Conservation (phyloP, 1,284 basidiomycete genomes). For the Cutaneotrichosporon dermatis region DNA sequence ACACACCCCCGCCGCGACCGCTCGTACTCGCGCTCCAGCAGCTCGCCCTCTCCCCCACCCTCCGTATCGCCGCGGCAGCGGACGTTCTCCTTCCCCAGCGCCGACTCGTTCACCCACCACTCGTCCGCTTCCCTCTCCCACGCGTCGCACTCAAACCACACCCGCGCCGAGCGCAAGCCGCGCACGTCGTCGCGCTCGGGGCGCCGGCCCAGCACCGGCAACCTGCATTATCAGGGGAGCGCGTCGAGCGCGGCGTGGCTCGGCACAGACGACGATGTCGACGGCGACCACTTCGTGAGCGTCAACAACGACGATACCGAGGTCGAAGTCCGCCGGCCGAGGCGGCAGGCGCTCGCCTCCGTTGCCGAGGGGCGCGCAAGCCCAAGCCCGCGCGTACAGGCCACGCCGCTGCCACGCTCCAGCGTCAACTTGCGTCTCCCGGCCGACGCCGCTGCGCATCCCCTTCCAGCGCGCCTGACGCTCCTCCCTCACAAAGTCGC, state of each 20-base stretch:
- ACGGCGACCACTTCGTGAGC: conserved; percentile 25
- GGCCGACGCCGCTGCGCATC: conserved; percentile 18
- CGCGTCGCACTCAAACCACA: too few species aligned
- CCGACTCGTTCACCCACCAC: too few species aligned
- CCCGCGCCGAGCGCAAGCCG: background rate
- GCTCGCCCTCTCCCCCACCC: background rate
- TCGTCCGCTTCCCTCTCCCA: too few species aligned
- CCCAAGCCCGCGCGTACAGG: background rate
- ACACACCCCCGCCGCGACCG: background rate
- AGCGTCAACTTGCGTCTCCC: background rate
- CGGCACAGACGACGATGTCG: conserved; percentile 24
- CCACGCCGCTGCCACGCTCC: background rate
- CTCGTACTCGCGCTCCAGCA: background rate
- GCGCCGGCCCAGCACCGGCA: background rate
- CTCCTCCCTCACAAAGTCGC: conserved; percentile 24
- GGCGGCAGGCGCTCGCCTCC: too few species aligned
- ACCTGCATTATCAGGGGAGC: conserved; percentile 22
- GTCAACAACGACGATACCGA: conserved; percentile 10
- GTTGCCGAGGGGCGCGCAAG: too few species aligned
- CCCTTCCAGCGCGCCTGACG: conserved; percentile 17
- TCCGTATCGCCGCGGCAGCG: background rate
- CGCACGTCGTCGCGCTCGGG: background rate
- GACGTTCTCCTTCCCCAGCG: background rate
- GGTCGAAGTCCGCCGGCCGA: conserved; percentile 4
- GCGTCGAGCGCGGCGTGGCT: conserved; percentile 27